Percentiles rank a stretch among this genome's conserved stretches.
Conservation (phyloP, 2,329 filamentous ascomycete species). For the Metarhizium brunneum region DNA sequence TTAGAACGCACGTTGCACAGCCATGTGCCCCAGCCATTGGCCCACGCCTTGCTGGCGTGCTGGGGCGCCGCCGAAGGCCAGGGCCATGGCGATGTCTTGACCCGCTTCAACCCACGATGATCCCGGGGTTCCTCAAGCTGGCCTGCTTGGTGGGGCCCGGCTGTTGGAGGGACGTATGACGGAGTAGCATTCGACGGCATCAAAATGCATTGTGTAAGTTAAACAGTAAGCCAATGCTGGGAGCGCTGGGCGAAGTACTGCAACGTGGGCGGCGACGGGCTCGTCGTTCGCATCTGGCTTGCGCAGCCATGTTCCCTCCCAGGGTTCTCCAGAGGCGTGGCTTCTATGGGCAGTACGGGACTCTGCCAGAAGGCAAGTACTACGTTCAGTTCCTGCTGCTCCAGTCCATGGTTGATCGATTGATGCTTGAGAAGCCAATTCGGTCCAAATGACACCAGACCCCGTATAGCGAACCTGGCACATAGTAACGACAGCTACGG, state of each 20-base stretch:
- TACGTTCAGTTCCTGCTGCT: neutral
- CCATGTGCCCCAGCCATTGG: conserved; percentile 37
- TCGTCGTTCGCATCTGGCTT: too few relatives aligned
- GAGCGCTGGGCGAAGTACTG: too few relatives aligned
- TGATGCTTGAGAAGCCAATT: neutral
- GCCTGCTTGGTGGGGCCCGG: neutral
- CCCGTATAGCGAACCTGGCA: too few relatives aligned
- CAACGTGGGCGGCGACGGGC: too few relatives aligned
- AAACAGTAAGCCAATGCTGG: too few relatives aligned
- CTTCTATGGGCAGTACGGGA: neutral
- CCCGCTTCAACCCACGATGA: conserved; percentile 1
- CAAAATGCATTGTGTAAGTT: neutral
- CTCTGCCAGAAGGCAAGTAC: neutral
- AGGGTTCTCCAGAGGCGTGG: neutral
- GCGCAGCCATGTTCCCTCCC: too few relatives aligned
- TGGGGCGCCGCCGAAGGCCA: neutral
- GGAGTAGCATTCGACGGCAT: neutral
- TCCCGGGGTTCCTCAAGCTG: neutral
- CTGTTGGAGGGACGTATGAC: neutral
- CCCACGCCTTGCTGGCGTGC: conserved; percentile 14
- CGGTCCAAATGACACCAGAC: neutral
- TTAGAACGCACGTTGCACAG: conserved; percentile 15
- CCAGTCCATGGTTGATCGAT: neutral
- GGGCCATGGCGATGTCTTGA: neutral
- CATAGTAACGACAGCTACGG: neutral